These are phyloP conservation scores for Wickerhamomyces mucosus DNA, from an alignment of 805 yeast genomes.

Conservation along the genomic window DNA sequence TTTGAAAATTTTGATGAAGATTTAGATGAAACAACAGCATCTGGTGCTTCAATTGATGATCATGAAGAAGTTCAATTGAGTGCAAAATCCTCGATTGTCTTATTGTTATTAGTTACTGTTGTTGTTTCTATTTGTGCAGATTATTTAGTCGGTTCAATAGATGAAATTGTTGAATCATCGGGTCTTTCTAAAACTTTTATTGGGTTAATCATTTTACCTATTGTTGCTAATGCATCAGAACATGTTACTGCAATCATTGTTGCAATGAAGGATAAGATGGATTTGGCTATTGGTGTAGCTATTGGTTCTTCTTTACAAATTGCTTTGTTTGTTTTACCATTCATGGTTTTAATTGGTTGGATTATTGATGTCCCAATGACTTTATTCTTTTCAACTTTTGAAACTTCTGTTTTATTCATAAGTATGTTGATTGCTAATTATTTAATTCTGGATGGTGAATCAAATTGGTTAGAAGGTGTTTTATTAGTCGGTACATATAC, in stretches of 20 bases:
- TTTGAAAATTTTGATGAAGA: slow-evolving; percentile 50
- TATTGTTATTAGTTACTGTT: slow-evolving; percentile 57
- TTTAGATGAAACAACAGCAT: slow-evolving; percentile 22
- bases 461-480: slow-evolving; percentile 95
- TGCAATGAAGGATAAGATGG: slow-evolving; percentile 95
- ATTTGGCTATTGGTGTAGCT: slow-evolving; percentile 93
- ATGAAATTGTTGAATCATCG: slow-evolving; percentile 71
- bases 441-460: slow-evolving; percentile 85
- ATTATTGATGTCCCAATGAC: slow-evolving; percentile 84
- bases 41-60: slow-evolving; percentile 13
- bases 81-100: slow-evolving; percentile 40
- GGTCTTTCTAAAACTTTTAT: slow-evolving; percentile 92
- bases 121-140: slow-evolving; percentile 89
- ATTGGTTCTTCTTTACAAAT: slow-evolving; percentile 94
- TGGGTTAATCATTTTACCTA: slow-evolving; percentile 88
- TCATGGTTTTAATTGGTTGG: slow-evolving; percentile 95
- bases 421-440: slow-evolving; percentile 84
- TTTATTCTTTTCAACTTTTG: slow-evolving; percentile 83
- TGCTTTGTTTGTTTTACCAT: slow-evolving; percentile 91
- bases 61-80: slow-evolving; percentile 31
- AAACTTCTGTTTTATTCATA: slow-evolving; percentile 84
- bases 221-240: slow-evolving; percentile 98
- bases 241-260: slow-evolving; percentile 95
- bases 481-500: slow-evolving; percentile 82
- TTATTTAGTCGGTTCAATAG: slow-evolving; percentile 87